phyloP scores from a whole-genome alignment of 768 basidiomycete genomes.

The Tricholoma flavovirens region DNA sequence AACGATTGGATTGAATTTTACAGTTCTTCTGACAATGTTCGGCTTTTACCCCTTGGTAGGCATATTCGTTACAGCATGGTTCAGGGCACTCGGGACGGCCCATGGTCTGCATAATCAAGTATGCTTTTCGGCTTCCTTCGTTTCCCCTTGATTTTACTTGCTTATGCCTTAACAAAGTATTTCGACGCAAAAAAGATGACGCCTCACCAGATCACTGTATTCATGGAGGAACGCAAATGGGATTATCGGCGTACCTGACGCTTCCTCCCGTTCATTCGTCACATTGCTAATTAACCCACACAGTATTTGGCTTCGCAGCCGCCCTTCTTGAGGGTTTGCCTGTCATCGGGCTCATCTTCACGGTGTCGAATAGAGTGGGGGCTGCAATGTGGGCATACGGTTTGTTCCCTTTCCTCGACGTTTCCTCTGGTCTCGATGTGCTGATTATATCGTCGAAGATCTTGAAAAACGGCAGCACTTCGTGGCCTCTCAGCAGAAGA shows the following conservation, averaged over 20 bases:
- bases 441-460: slow-evolving; percentile 32
- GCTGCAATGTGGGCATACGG: slow-evolving; percentile 94
- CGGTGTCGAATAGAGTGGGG: slow-evolving; percentile 82
- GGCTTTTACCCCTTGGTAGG: slow-evolving; percentile 69
- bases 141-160: slow-evolving; percentile 1
- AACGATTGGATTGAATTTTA: background rate
- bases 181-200: slow-evolving; percentile 85
- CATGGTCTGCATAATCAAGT: slow-evolving; percentile 66
- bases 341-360: slow-evolving; percentile 75
- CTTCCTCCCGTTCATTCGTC: background rate
- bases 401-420: slow-evolving; percentile 23
- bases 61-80: slow-evolving; percentile 50
- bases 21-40: slow-evolving; percentile 58
- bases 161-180: slow-evolving; percentile 43
- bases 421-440: background rate
- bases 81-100: slow-evolving; percentile 65
- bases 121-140: slow-evolving; percentile 12
- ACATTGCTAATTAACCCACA: slow-evolving; percentile 1
- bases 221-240: slow-evolving; percentile 88
- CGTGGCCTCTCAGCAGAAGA: slow-evolving; percentile 23
- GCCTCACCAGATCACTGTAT: slow-evolving; percentile 57
- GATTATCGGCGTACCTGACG: slow-evolving; percentile 62
- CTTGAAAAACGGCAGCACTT: slow-evolving; percentile 56
- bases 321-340: slow-evolving; percentile 79
- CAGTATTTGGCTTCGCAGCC: slow-evolving; percentile 83